phyloP scores from a whole-genome alignment of 371 early-diverging fungal genomes.

The Catenaria anguillulae region DNA sequence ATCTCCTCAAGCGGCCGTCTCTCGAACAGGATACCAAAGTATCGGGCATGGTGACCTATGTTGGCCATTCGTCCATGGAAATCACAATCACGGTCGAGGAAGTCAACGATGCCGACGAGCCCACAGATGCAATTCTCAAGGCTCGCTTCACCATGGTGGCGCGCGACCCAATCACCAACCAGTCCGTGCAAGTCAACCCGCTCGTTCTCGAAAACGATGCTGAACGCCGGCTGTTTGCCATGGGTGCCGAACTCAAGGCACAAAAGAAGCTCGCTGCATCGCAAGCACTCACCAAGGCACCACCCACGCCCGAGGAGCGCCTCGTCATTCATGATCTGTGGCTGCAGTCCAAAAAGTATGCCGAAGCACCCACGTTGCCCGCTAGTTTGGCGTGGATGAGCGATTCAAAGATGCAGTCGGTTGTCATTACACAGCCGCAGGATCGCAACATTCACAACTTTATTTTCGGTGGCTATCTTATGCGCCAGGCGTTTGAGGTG shows the following conservation, averaged over 20 bases:
- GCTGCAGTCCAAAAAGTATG: constrained; percentile 30
- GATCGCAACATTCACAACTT: constrained; percentile 83
- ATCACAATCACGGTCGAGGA: constrained; percentile 59
- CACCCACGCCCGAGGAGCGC: constrained; percentile 73
- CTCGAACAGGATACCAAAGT: constrained; percentile 53
- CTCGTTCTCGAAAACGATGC: constrained; percentile 50
- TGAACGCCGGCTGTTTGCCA: constrained; percentile 52
- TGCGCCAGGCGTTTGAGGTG: constrained; percentile 65
- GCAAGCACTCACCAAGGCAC: constrained; percentile 40
- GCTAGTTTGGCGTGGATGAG: constrained; percentile 57
- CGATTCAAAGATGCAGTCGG: constrained; percentile 56
- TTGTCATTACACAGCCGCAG: constrained; percentile 56
- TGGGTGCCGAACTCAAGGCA: constrained; percentile 35
- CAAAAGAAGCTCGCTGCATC: constrained; percentile 42
- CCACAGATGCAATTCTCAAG: constrained; percentile 30
- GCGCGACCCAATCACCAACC: constrained; percentile 50
- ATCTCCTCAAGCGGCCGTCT: constrained; percentile 48
- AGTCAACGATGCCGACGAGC: not conserved
- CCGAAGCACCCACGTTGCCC: constrained; percentile 8
- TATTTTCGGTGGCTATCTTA: constrained; percentile 77
- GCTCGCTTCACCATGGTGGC: constrained; percentile 90
- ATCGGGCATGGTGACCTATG: constrained; percentile 58
- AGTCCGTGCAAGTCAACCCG: constrained; percentile 57
- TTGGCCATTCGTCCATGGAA: constrained; percentile 83
- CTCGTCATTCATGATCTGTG: constrained; percentile 65